Evolutionary conservation across 2,329 filamentous ascomycete genomes (phyloP).

Genomic region (Fusarium oxysporum): DNA sequence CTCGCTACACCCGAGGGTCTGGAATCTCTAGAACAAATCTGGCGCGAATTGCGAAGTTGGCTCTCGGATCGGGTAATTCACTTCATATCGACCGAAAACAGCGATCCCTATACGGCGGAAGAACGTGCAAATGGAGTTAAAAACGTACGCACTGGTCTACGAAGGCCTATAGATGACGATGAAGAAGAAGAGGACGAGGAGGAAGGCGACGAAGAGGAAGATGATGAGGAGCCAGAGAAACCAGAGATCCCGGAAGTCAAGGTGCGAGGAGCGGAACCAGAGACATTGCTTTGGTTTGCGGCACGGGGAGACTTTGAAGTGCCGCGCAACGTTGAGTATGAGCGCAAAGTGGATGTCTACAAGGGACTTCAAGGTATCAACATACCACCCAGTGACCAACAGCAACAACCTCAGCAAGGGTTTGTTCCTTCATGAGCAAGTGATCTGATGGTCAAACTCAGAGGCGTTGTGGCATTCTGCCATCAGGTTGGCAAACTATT

Average conservation of each 20-base stretch:
- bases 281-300: constrained; percentile 61
- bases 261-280: constrained; percentile 56
- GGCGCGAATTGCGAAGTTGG: constrained; percentile 60
- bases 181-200: constrained; percentile 66
- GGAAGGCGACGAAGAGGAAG: constrained; percentile 39
- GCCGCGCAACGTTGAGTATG: constrained; percentile 58
- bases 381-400: constrained; percentile 44
- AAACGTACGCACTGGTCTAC: constrained; percentile 78
- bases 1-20: constrained; percentile 58
- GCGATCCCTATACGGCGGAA: constrained; percentile 77
- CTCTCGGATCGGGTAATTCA: constrained; percentile 54
- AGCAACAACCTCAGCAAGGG: constrained; percentile 19
- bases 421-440: constrained; percentile 21
- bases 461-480: neutral
- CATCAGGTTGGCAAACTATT: neutral
- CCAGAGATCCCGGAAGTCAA: constrained; percentile 42
- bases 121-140: constrained; percentile 75
- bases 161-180: constrained; percentile 63
- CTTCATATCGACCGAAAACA: constrained; percentile 58
- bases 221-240: constrained; percentile 8
- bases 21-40: constrained; percentile 64
- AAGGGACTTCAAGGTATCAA: constrained; percentile 52
- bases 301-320: constrained; percentile 59
- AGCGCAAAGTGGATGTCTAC: constrained; percentile 50
- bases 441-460: neutral